Evolutionary conservation across 257 asterid species (phyloP), one percentile per base, ranked within the genome.

Genomic region (Capsicum baccatum): DNA sequence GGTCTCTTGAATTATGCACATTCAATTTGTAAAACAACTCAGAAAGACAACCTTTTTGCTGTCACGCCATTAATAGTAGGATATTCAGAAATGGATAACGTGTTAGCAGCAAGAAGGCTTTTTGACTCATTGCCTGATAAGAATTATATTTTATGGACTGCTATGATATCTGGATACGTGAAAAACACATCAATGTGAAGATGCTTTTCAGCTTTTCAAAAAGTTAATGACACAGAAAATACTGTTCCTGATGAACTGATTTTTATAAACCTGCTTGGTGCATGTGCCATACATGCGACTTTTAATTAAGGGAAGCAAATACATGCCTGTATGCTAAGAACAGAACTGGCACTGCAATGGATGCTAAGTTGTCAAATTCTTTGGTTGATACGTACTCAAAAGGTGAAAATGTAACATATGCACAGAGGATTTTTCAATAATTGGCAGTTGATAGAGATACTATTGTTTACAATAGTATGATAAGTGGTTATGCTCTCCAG

Each of bases 401-500:
- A 85, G 92, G 99, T 80, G 99, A 98, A 16, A 88, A 87, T 57
- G 85, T 93, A 80, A 48, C 79, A 10, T 89, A 91, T 83, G 95
- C 98, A 8, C 66, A 83, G 68, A 91, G 90, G 83, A 79, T 93
- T 55, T 96, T 96, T 26, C 84, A 71, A 26, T 26, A 26, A 60
- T 84, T 86, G 58, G 83, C 84, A 68, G 83, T 63, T 55, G 17
- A 26, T 14, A 90, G 83, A 85, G 99, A 96, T 79, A 63, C 90
- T 9, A 88, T 96, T 47, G 88, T 89, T 17, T 93, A 94, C 89
- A 94, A 94, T 71, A 89, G 92, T 19, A 96, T 96, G 98, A 93
- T 96, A 50, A 91, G 97, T 70, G 97, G 93, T 50, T 96, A 85
- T 88, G 99, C 98, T 62, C 98, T 94, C 85, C 97, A 94, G 79